Conservation (phyloP, 179 eudicot species). For the Silene coronaria region DNA sequence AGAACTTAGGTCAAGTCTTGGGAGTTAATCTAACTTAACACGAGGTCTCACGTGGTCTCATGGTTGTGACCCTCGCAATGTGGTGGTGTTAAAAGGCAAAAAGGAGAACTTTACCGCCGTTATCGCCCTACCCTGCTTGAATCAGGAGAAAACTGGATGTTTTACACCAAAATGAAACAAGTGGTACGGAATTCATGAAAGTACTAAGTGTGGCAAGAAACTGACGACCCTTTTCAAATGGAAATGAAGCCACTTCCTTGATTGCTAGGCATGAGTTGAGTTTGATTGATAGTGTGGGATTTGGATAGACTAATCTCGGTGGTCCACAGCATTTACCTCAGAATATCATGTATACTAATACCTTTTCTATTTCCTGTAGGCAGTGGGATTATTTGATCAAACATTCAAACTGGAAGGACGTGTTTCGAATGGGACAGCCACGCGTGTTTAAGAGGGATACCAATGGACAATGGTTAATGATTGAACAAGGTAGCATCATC, state of each 20-base stretch:
- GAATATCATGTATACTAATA: background rate
- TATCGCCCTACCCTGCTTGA: background rate
- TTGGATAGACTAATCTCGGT: background rate
- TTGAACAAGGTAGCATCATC: slow-evolving; percentile 24
- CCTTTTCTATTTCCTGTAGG: slow-evolving; percentile 35
- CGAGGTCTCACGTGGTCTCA: background rate
- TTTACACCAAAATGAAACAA: background rate
- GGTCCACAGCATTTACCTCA: background rate
- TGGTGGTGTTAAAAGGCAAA: background rate
- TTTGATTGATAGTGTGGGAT: background rate
- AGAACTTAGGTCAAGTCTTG: background rate
- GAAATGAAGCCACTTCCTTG: background rate
- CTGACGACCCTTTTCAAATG: background rate
- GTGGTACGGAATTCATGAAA: background rate
- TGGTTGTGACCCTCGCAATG: background rate
- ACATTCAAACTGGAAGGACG: slow-evolving; percentile 64
- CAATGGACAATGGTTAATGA: slow-evolving; percentile 44
- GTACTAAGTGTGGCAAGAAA: background rate
- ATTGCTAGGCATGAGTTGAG: background rate
- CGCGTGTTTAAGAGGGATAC: slow-evolving; percentile 53
- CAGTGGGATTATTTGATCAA: slow-evolving; percentile 53
- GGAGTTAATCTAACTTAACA: background rate
- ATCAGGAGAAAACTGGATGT: background rate
- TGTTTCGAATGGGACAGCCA: slow-evolving; percentile 52
- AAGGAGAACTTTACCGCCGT: background rate